Evolutionary conservation across 176 grass and related monocot genomes (phyloP), one percentile per base, ranked within the genome.

Genomic region (Ensete ventricosum): DNA sequence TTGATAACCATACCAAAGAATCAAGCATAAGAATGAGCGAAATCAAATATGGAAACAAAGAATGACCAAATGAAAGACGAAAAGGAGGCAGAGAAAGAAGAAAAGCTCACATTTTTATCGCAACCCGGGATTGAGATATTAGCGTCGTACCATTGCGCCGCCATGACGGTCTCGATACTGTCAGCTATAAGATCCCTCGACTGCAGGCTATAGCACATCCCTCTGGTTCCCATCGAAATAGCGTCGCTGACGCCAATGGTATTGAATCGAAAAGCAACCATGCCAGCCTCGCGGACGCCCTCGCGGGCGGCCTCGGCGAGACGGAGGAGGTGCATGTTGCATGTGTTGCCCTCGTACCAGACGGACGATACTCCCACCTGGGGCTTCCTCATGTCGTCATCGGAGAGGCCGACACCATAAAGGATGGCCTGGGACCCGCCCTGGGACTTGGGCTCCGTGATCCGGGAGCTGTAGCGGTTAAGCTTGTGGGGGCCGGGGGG

Each of bases 161-260:
- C 88, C 94, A 98, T 98, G 85, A 98, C 94, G 19, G 94, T 98
- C 80, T 98, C 94, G 22, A 98, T 98, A 78, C 94, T 98, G 81
- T 98, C 90, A 1, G 94, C 94, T 67, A 98, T 98, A 65, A 98
- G 83, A 80, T 98, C 94, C n/a, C 94, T 85, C 1, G 90, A 93
- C 82, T 98, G 90, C 74, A 98, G 81, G 78, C 94, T 98, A 79
- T 98, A 98, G 71, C 90, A 93, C 94, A 98, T 98, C 16, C 94
- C 94, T 24, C 88, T 75, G 0, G 94, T 98, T 10, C 94, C 94
- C 94, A 98, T 98, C 59, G 90, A 93, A 60, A 98, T 98, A 50
- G 94, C 94, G 60, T 98, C 94, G 73, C 94, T 98, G 73, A 98
- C 94, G 20, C 94, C 94, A 53, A 98, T 85, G 68, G 94, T 98